Base-by-base conservation (phyloP, 768 basidiomycete genomes). In the Lentinula sp. region DNA sequence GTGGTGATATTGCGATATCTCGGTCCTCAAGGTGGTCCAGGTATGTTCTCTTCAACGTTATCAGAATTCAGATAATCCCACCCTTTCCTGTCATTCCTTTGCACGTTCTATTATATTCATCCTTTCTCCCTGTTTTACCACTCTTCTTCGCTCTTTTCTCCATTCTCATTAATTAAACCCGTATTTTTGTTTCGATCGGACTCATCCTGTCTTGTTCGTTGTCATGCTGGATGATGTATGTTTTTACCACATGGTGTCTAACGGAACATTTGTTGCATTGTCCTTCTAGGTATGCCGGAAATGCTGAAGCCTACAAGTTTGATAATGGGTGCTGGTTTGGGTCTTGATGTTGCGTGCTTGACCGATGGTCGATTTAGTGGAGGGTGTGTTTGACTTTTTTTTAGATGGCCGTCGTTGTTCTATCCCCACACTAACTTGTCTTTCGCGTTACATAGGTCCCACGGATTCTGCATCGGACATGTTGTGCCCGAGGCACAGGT, bases 321-420 rank as follows among this genome's bases (percentile, higher is more conserved):
- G 69, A 95, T 99, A 73, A 98, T 99, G 93, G 97, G 97, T 59
- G 97, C 97, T 11, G 97, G 97, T 10, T 81, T 98, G 10, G 97
- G 97, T 10, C 78, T 89, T 65, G 96, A 98, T 67, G 97, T 98
- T 53, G 96, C 96, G 42, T 98, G 93, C 73, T 74, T 99, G 65
- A 99, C 97, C 16, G 96, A 99, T 75, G 97, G 97, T 55, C 87
- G 97, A 65, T 99, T 99, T 80, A 93, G 91, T 71, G 95, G 95
- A 78, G 95, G 95, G 94, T 97, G 68, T 75, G 88, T 80, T 45
- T 60, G 9, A 37, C 61, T 23, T 13, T 37, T 21, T 48, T 28
- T n/a, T 52, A 45, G 31, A 54, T 58, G 40, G 48, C 23, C 11
- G 11, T 57, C 34, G 2, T 50, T 63, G 59, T 59, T 57, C 45